Conservation (phyloP, 1,139 yeast species). For the Hanseniaspora uvarum region DNA sequence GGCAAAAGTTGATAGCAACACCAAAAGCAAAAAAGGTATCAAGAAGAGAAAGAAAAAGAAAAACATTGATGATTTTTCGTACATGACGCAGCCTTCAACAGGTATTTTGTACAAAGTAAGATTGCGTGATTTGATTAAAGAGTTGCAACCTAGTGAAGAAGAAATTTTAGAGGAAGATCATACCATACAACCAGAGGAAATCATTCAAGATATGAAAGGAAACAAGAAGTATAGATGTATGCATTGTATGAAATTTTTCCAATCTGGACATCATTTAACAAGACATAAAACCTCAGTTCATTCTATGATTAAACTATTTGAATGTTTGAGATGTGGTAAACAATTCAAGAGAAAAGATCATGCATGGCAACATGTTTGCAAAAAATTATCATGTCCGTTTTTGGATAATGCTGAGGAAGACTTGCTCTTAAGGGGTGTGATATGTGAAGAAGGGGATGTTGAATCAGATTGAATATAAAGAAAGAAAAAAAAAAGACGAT, state of each 20-base stretch:
- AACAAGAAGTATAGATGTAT: constrained; percentile 30
- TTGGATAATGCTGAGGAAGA: constrained; percentile 9
- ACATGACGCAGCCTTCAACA: constrained; percentile 12
- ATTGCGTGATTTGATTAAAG: constrained; percentile 14
- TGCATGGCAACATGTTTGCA: constrained; percentile 32
- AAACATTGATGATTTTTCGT: constrained; percentile 11
- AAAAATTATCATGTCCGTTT: constrained; percentile 29
- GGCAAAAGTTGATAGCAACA: not conserved
- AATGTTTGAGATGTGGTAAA: constrained; percentile 34
- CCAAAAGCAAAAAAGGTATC: not conserved
- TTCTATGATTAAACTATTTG: constrained; percentile 32
- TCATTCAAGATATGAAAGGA: constrained; percentile 30
- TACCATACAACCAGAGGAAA: constrained; percentile 28
- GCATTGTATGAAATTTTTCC: constrained; percentile 31
- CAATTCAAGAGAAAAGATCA: constrained; percentile 33
- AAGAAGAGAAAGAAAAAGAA: constrained; percentile 13
- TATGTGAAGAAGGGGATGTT: constrained; percentile 12
- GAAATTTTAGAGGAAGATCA: constrained; percentile 15
- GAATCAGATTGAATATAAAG: not conserved
- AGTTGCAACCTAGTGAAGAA: not conserved
- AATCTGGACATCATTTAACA: constrained; percentile 33
- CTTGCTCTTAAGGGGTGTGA: not conserved
- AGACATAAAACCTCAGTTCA: constrained; percentile 33
- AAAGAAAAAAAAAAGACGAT: not conserved
- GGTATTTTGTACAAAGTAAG: constrained; percentile 8